A percentile compares a stretch with the other conserved stretches of the same genome.
These are phyloP conservation scores for Penicillium sp. DNA, from an alignment of 2,329 filamentous ascomycete species.

Conservation along the genomic window DNA sequence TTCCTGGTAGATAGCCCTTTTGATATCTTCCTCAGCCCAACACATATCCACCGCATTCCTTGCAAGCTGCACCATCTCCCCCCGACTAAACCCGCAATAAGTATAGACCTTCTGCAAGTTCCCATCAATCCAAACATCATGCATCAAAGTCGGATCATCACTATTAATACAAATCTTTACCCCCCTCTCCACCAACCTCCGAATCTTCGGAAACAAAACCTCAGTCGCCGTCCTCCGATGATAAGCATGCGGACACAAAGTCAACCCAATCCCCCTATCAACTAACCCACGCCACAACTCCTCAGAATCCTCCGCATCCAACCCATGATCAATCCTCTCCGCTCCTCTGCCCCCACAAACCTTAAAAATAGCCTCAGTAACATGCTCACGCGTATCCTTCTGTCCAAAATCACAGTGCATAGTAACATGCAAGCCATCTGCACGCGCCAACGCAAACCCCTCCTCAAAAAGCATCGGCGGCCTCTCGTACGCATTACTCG, in stretches of 20 bases:
- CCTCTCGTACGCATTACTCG: constrained; percentile 49
- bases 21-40: constrained; percentile 48
- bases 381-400: constrained; percentile 49
- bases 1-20: constrained; percentile 25
- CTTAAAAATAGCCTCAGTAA: constrained; percentile 39
- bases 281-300: constrained; percentile 37
- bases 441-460: constrained; percentile 33
- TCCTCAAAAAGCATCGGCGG: constrained; percentile 49
- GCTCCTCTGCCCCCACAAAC: constrained; percentile 30
- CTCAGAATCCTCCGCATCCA: constrained; percentile 40
- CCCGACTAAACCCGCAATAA: constrained; percentile 43
- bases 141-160: constrained; percentile 53
- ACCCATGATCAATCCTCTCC: constrained; percentile 47
- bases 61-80: constrained; percentile 46
- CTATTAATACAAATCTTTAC: constrained; percentile 52
- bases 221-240: constrained; percentile 45
- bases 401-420: constrained; percentile 55
- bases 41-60: constrained; percentile 49
- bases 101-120: constrained; percentile 49
- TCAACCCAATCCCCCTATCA: constrained; percentile 40
- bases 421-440: constrained; percentile 40
- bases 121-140: constrained; percentile 52
- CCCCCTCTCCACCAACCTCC: constrained; percentile 45
- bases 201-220: constrained; percentile 48
- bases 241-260: constrained; percentile 44